These are phyloP conservation scores for Lablab purpureus DNA, from an alignment of 306 rosid species.

Conservation along the genomic window DNA sequence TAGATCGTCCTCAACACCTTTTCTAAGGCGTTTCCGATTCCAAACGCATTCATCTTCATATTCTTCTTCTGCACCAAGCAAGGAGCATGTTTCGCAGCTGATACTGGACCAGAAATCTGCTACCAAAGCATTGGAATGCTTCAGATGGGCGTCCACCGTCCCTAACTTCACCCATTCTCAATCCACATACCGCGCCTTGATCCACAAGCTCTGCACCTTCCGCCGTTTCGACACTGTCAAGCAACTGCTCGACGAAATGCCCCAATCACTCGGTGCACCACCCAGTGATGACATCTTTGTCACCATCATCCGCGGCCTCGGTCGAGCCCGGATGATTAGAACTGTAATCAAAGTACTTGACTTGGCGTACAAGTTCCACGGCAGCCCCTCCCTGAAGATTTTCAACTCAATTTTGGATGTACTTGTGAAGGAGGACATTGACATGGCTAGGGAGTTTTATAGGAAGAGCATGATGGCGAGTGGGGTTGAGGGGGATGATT, in stretches of 20 bases:
- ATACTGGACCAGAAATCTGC: constrained; percentile 66
- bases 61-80: constrained; percentile 51
- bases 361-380: constrained; percentile 58
- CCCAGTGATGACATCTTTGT: constrained; percentile 63
- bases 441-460: constrained; percentile 78
- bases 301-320: constrained; percentile 66
- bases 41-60: constrained; percentile 41
- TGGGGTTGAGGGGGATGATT: constrained; percentile 68
- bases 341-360: constrained; percentile 59
- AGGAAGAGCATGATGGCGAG: constrained; percentile 72
- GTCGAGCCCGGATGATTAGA: constrained; percentile 59
- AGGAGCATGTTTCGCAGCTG: constrained; percentile 59
- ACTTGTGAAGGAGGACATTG: constrained; percentile 78
- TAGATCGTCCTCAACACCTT: not conserved
- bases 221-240: constrained; percentile 66
- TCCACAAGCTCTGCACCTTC: constrained; percentile 69
- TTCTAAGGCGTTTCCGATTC: constrained; percentile 22
- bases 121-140: constrained; percentile 62
- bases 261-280: constrained; percentile 61
- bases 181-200: constrained; percentile 73
- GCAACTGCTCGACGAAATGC: constrained; percentile 83
- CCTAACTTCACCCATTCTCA: constrained; percentile 65
- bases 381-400: constrained; percentile 65
- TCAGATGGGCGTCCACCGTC: constrained; percentile 75
- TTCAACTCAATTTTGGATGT: constrained; percentile 73